Percentiles rank a stretch among this genome's conserved stretches.
Evolutionary conservation across 179 eudicot genomes (phyloP).

Genomic region (Gypsophila paniculata): DNA sequence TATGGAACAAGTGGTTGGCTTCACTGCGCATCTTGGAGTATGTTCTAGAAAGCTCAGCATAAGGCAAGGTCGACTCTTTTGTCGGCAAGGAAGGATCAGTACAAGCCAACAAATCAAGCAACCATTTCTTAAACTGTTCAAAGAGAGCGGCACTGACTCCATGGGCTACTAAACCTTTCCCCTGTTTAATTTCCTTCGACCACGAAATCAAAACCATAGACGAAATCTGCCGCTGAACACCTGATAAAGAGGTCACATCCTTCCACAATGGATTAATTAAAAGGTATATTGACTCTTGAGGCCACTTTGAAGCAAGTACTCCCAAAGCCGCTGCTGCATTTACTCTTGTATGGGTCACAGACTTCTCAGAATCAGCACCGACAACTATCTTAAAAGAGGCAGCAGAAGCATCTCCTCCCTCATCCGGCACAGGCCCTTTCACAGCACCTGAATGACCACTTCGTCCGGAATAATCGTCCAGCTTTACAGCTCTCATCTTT

Average conservation of each 20-base stretch:
- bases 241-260: conserved; percentile 71
- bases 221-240: conserved; percentile 97
- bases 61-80: conserved; percentile 73
- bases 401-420: conserved; percentile 53
- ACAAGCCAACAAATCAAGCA: conserved; percentile 79
- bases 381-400: conserved; percentile 64
- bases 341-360: conserved; percentile 83
- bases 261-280: conserved; percentile 76
- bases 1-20: conserved; percentile 63
- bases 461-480: conserved; percentile 45
- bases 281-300: conserved; percentile 47
- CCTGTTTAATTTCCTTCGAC: conserved; percentile 66
- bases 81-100: conserved; percentile 89
- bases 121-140: conserved; percentile 59
- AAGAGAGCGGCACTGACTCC: conserved; percentile 41
- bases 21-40: conserved; percentile 90
- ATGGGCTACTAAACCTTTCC: conserved; percentile 27
- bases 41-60: conserved; percentile 90
- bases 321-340: conserved; percentile 83
- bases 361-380: conserved; percentile 84
- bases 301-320: conserved; percentile 74
- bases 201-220: conserved; percentile 88
- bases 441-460: conserved; percentile 35
- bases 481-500: conserved; percentile 77
- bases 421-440: conserved; percentile 42